Evolutionary conservation across 495 filamentous ascomycete species (phyloP).

Genomic region (Talaromyces proteolyticus): DNA sequence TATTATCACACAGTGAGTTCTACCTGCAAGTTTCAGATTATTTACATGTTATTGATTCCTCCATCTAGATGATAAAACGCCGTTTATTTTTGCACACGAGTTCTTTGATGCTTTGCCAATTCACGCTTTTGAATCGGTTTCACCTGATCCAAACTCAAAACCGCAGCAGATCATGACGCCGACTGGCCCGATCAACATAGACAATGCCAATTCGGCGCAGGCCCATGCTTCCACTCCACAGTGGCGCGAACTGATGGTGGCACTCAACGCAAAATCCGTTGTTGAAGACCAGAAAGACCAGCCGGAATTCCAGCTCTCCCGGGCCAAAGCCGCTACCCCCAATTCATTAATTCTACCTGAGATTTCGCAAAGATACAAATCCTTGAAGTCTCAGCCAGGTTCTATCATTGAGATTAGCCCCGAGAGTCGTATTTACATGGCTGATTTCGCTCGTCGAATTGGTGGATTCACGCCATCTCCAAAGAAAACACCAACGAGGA

Average conservation of each 20-base stretch:
- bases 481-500: background rate
- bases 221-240: conserved; percentile 29
- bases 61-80: conserved; percentile 57
- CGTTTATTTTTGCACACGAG: conserved; percentile 93
- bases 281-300: conserved; percentile 36
- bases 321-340: conserved; percentile 66
- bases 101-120: conserved; percentile 99
- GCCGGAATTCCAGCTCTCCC: conserved; percentile 80
- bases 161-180: conserved; percentile 38
- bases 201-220: conserved; percentile 36
- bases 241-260: conserved; percentile 87
- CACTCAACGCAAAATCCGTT: conserved; percentile 52
- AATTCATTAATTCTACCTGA: conserved; percentile 80
- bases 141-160: conserved; percentile 30
- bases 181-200: conserved; percentile 35
- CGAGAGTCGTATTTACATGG: conserved; percentile 68
- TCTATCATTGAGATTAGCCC: conserved; percentile 85
- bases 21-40: conserved; percentile 1
- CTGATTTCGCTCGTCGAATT: conserved; percentile 78
- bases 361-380: conserved; percentile 73
- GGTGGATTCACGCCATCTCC: conserved; percentile 48
- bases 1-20: conserved; percentile 62
- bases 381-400: conserved; percentile 54
- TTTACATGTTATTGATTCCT: too few species aligned
- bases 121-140: conserved; percentile 81